Evolutionary conservation across 768 basidiomycete species (phyloP), one percentile per base, ranked within the genome.

Genomic region (Kwoniella dendrophila): DNA sequence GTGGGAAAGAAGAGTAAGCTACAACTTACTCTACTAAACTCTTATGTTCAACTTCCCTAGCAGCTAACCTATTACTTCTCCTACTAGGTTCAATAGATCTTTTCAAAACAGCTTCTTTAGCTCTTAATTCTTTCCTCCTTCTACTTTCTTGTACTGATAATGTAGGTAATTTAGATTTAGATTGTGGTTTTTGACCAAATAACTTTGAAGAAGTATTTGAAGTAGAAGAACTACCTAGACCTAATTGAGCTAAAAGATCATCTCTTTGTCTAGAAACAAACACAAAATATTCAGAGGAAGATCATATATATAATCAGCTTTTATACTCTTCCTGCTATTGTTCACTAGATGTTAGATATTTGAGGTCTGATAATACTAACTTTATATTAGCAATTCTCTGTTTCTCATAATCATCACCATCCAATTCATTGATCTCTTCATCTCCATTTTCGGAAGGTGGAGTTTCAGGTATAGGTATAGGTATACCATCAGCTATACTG

Each of bases 381-480:
- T 63, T 56, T 32, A 78, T 78, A 47, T 73, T 76, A 30, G 62
- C 66, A 27, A 64, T 53, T 38, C 77, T 47, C 45, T 75, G 63
- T 55, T 63, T 41, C 44, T 78, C 75, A 50, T 76, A 74, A 4
- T 56, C 45, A 14, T n/a, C n/a, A n/a, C n/a, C n/a, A n/a, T 64
- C 65, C 20, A 60, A 29, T 26, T 67, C 73, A 16, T 66, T 56
- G 56, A 59, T 51, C 14, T 41, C 56, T 27, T 55, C 67, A 20
- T 52, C 53, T 8, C 18, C 59, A 29, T 62, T 53, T 11, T 26
- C 34, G 4, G n/a, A n/a, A n/a, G n/a, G n/a, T n/a, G n/a, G n/a
- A n/a, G n/a, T n/a, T n/a, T n/a, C n/a, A n/a, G n/a, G n/a, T n/a
- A n/a, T n/a, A n/a, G n/a, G n/a, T n/a, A n/a, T n/a, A n/a, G n/a